phyloP scores from a whole-genome alignment of 176 grass and related monocot genomes.

The Oryza glaberrima region DNA sequence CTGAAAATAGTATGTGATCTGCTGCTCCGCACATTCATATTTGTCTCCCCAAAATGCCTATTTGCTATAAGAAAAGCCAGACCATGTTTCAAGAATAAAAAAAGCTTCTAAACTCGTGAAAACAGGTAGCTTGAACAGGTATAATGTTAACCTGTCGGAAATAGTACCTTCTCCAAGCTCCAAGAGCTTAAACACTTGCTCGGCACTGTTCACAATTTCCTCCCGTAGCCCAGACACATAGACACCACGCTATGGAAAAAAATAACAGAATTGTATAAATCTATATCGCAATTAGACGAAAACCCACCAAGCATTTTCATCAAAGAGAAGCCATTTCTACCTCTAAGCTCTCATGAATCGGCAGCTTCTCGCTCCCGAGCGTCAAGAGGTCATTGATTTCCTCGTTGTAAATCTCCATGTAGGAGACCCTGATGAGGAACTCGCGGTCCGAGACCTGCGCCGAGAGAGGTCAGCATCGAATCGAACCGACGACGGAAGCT shows the following conservation, averaged over 20 bases:
- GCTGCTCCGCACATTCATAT: conserved; percentile 88
- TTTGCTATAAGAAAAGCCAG: conserved; percentile 52
- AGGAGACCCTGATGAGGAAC: conserved; percentile 92
- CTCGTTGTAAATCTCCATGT: conserved; percentile 99
- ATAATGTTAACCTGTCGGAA: conserved; percentile 1
- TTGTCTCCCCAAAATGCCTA: conserved; percentile 97
- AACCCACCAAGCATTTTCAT: neutral
- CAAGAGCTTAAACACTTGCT: conserved; percentile 86
- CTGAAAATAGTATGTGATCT: conserved; percentile 91
- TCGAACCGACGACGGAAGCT: neutral
- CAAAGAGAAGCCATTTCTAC: conserved; percentile 39
- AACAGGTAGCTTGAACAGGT: neutral
- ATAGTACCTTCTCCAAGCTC: conserved; percentile 76
- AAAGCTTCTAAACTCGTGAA: neutral
- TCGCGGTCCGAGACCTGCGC: conserved; percentile 62
- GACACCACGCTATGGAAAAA: conserved; percentile 61
- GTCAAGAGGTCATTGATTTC: conserved; percentile 88
- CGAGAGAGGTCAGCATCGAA: neutral
- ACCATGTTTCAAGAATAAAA: neutral
- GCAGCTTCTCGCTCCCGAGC: conserved; percentile 67
- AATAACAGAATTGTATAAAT: conserved; percentile 25
- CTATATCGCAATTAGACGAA: neutral
- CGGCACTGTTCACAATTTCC: conserved; percentile 78
- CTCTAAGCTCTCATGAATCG: conserved; percentile 85
- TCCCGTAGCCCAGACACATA: conserved; percentile 81